Evolutionary conservation across 768 basidiomycete species (phyloP).

Genomic region (Nevesoporus exiguus): DNA sequence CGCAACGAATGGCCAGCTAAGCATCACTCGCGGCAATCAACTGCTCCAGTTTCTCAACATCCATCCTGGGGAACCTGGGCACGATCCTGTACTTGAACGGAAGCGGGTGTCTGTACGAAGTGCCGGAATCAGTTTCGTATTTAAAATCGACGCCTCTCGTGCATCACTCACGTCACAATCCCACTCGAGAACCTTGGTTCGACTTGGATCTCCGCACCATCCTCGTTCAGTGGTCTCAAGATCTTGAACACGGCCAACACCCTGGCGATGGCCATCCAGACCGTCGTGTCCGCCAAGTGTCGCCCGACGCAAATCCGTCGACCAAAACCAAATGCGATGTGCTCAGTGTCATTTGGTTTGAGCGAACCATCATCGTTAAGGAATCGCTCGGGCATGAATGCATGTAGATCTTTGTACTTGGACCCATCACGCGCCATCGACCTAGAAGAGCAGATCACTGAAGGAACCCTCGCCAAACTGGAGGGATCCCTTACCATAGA

Average conservation of each 20-base stretch:
- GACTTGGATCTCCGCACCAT: neutral
- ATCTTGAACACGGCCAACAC: neutral
- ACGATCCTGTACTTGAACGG: too few relatives aligned
- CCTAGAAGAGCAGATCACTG: neutral
- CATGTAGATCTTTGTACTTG: neutral
- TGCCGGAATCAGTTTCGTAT: too few relatives aligned
- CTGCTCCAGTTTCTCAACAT: too few relatives aligned
- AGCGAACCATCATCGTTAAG: neutral
- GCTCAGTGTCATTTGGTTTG: neutral
- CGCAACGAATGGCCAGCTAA: too few relatives aligned
- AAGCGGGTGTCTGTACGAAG: too few relatives aligned
- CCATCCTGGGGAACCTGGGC: too few relatives aligned
- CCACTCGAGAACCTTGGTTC: too few relatives aligned
- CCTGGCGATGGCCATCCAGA: neutral
- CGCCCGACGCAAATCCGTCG: neutral
- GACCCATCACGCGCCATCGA: neutral
- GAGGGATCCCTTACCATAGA: neutral
- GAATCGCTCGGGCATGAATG: neutral
- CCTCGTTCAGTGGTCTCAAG: neutral
- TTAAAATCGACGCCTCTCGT: too few relatives aligned
- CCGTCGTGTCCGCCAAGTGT: neutral
- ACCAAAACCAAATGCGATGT: neutral
- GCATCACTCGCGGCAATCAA: too few relatives aligned
- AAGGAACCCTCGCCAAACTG: too few relatives aligned
- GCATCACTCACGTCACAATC: too few relatives aligned